Evolutionary conservation across 768 basidiomycete genomes (phyloP), one percentile per base, ranked within the genome.

Genomic region (Exsudoporus frostii): DNA sequence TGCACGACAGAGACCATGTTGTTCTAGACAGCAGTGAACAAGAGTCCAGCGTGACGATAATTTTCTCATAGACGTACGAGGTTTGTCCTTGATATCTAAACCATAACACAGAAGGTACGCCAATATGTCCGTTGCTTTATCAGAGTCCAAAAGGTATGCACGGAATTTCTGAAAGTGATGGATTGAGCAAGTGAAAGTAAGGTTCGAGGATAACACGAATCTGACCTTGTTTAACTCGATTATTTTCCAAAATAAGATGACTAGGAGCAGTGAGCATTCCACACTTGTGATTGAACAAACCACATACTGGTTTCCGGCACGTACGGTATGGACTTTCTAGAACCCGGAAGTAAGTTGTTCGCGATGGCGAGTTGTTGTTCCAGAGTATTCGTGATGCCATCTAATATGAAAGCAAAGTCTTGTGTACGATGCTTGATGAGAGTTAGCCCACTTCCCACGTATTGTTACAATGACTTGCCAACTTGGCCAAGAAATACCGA

Each of bases 21-120:
- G 90, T 60, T 94, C 94, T 93, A 61, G 36, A 56, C 14, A 54
- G 14, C 11, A 33, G 33, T 58, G n/a, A 63, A 50, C 45, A 53
- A 17, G 10, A 33, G 34, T 38, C 32, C 50, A 13, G 59, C 15
- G 22, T 41, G n/a, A 50, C 13, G 30, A 42, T 10, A 19, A 19
- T 11, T 20, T 43, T 53, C 29, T 36, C 48, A 43, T 11, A 40
- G 34, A 70, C 85, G 66, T 65, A 96, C 93, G 84, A 55, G 93
- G 89, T 71, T 92, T 92, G 64, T 98, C 95, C 70, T 97, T 97
- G 64, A 93, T 85, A 55, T 95, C 92, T 25, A 97, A 75, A 45
- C 83, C 83, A 65, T 88, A 88, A 61, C 88, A 87, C 14, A 97
- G 71, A 33, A 96, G 78, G 67, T 90, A 86, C 0, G 81, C 88